Evolutionary conservation across 1,284 basidiomycete species (phyloP).

Genomic region (Dichomitus squalens): DNA sequence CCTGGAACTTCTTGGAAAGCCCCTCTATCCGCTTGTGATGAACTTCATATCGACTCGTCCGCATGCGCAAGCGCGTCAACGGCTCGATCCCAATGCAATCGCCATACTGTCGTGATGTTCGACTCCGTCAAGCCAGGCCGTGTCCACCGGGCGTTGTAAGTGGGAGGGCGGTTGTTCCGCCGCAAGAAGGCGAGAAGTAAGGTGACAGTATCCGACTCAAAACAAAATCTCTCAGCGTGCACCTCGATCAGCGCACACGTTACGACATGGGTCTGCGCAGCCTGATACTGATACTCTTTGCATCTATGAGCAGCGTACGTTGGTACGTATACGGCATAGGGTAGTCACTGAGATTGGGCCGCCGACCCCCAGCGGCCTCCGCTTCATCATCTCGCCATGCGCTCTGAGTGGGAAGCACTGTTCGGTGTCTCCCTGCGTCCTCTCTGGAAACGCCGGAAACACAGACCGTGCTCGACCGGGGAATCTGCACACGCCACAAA

Average conservation of each 20-base stretch:
- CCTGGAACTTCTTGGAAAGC: neutral
- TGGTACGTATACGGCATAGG: neutral
- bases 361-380: neutral
- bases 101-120: neutral
- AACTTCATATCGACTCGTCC: too few species aligned
- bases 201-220: neutral
- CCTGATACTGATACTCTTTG: neutral
- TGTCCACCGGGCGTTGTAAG: neutral
- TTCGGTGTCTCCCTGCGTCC: neutral
- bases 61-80: neutral
- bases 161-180: neutral
- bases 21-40: too few species aligned
- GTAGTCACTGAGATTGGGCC: neutral
- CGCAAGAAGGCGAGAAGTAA: neutral
- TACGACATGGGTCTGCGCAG: neutral
- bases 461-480: neutral
- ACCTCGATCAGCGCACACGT: neutral
- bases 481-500: neutral
- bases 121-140: slow-evolving; percentile 3
- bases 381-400: too few species aligned
- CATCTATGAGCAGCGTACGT: too few species aligned
- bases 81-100: slow-evolving; percentile 1
- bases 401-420: slow-evolving; percentile 1
- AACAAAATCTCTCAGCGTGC: neutral
- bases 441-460: neutral